These are phyloP conservation scores for Helicocarpus griseus DNA, from an alignment of 2,329 filamentous ascomycete genomes.

Conservation along the genomic window DNA sequence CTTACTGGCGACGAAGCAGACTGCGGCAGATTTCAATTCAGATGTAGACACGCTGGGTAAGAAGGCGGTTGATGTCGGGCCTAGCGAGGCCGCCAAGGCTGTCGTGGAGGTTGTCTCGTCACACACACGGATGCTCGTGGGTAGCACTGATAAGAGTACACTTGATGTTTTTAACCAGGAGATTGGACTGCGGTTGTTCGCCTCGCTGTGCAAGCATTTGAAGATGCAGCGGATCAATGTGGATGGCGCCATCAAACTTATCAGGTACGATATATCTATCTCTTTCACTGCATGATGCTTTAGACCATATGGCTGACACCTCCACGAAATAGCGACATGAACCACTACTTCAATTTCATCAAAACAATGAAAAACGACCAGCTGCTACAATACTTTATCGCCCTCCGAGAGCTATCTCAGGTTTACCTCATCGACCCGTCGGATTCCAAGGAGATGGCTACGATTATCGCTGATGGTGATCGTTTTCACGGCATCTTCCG, in stretches of 20 bases:
- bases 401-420: constrained; percentile 82
- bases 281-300: background rate
- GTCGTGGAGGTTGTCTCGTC: constrained; percentile 78
- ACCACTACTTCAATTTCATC: constrained; percentile 81
- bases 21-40: constrained; percentile 85
- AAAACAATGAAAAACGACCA: constrained; percentile 72
- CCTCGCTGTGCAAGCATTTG: constrained; percentile 88
- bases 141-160: constrained; percentile 95
- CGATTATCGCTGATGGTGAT: constrained; percentile 84
- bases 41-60: constrained; percentile 27
- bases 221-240: constrained; percentile 91
- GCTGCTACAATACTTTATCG: constrained; percentile 80
- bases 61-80: constrained; percentile 42
- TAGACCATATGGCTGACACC: background rate
- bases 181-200: constrained; percentile 85
- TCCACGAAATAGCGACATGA: constrained; percentile 63
- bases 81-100: constrained; percentile 66
- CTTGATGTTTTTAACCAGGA: constrained; percentile 98
- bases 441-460: constrained; percentile 89
- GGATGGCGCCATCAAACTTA: constrained; percentile 81
- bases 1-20: constrained; percentile 78
- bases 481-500: constrained; percentile 87
- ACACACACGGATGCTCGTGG: constrained; percentile 86
- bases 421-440: constrained; percentile 84
- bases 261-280: constrained; percentile 43